A percentile compares a stretch with the other conserved stretches of the same genome.
These are phyloP conservation scores for Beauveria caledonica DNA, from an alignment of 2,329 filamentous ascomycete genomes.

Conservation along the genomic window DNA sequence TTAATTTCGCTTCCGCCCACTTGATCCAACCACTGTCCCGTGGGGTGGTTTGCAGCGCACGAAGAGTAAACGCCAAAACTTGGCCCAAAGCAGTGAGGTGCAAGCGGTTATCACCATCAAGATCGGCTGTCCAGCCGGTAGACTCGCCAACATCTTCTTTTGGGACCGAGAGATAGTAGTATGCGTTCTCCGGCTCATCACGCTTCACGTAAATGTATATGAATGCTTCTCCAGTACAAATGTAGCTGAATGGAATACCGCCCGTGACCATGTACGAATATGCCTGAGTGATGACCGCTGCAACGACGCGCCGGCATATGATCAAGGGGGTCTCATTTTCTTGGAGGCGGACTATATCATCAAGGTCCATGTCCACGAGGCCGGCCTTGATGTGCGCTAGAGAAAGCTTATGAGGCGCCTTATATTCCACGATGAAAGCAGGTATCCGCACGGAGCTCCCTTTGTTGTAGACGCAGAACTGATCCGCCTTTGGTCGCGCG, in stretches of 20 bases:
- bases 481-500: neutral
- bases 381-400: neutral
- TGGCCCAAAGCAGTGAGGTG: slow-evolving; percentile 3
- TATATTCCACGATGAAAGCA: neutral
- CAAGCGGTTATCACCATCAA: neutral
- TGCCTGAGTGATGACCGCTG: neutral
- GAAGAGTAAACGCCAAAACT: slow-evolving; percentile 1
- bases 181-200: neutral
- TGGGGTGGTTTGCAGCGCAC: slow-evolving; percentile 1
- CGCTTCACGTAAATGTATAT: neutral
- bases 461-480: slow-evolving; percentile 1
- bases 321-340: neutral
- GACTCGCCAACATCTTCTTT: neutral
- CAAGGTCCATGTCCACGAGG: neutral
- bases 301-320: neutral
- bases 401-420: neutral
- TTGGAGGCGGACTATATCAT: neutral
- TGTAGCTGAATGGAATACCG: neutral
- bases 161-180: neutral
- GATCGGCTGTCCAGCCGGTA: neutral
- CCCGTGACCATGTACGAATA: slow-evolving; percentile 1
- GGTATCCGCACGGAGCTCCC: neutral
- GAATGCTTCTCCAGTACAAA: slow-evolving; percentile 1
- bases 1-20: neutral
- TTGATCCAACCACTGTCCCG: neutral